phyloP scores from a whole-genome alignment of 2,329 filamentous ascomycete genomes.

The Aaosphaeria pasadenensis region DNA sequence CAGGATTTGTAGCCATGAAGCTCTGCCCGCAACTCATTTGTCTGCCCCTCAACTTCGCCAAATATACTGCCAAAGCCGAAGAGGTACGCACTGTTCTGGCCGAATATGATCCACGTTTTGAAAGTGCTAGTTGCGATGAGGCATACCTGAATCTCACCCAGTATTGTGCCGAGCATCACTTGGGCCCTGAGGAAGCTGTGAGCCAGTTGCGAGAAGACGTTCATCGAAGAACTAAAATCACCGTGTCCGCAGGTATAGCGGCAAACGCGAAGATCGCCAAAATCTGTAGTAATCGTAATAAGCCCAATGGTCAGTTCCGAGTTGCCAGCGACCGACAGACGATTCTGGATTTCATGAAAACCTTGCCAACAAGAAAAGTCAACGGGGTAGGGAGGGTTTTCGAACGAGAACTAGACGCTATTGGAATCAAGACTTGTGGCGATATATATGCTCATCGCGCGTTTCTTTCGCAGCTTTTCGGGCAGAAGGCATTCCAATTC shows the following conservation, averaged over 20 bases:
- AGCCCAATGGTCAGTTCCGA: constrained; percentile 88
- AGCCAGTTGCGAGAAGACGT: constrained; percentile 76
- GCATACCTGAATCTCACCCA: constrained; percentile 91
- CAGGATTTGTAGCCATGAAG: constrained; percentile 90
- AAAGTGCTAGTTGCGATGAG: constrained; percentile 93
- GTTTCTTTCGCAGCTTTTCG: constrained; percentile 74
- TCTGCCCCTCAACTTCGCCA: constrained; percentile 81
- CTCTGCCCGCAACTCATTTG: constrained; percentile 83
- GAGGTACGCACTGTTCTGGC: constrained; percentile 80
- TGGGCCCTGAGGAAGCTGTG: constrained; percentile 71
- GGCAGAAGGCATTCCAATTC: constrained; percentile 87
- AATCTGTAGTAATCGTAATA: constrained; percentile 93
- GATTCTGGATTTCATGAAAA: constrained; percentile 83
- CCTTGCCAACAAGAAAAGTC: constrained; percentile 82
- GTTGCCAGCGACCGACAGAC: constrained; percentile 68
- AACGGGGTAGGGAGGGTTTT: constrained; percentile 94
- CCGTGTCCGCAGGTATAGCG: constrained; percentile 90
- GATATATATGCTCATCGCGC: constrained; percentile 78
- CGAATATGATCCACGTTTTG: constrained; percentile 86
- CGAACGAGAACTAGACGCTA: constrained; percentile 82
- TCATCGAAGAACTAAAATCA: constrained; percentile 72
- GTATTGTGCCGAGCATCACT: constrained; percentile 69
- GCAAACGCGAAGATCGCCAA: constrained; percentile 93
- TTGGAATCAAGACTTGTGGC: constrained; percentile 84
- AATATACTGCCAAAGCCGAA: constrained; percentile 85